phyloP scores from a whole-genome alignment of 495 filamentous ascomycete species.

The Aspergillus ostianus region DNA sequence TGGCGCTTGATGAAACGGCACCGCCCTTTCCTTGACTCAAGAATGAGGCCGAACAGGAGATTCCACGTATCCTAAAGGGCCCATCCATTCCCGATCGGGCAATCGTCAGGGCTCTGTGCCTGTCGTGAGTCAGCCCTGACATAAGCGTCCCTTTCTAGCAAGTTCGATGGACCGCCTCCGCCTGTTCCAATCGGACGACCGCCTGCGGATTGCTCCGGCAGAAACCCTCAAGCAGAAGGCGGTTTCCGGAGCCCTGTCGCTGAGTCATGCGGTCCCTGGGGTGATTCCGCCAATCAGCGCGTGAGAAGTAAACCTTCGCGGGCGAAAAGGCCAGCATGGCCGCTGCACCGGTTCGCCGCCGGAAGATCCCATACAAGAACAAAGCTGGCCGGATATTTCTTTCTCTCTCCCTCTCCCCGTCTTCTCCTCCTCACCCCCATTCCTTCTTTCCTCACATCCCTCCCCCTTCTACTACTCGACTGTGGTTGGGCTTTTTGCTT shows the following conservation, averaged over 20 bases:
- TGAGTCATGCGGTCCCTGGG: neutral
- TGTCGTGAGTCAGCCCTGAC: neutral
- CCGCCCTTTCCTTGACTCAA: neutral
- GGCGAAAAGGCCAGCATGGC: constrained; percentile 51
- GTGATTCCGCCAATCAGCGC: constrained; percentile 34
- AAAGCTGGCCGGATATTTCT: constrained; percentile 14
- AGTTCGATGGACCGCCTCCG: constrained; percentile 11
- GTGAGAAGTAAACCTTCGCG: constrained; percentile 43
- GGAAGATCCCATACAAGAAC: constrained; percentile 23
- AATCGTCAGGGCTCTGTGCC: neutral
- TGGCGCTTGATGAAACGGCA: neutral
- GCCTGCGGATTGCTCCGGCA: neutral
- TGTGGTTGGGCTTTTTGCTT: constrained; percentile 18
- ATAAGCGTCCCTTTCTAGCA: constrained; percentile 9
- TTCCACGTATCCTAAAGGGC: neutral
- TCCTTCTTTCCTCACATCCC: constrained; percentile 2
- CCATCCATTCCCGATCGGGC: neutral
- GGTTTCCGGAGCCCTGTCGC: neutral
- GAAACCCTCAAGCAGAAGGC: neutral
- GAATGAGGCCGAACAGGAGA: neutral
- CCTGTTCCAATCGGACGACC: neutral
- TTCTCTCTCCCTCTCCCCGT: constrained; percentile 10
- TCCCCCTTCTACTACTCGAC: constrained; percentile 15
- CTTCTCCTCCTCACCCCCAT: constrained; percentile 6
- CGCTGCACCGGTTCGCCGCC: constrained; percentile 23